Percentiles rank a stretch among this genome's conserved stretches.
These are phyloP conservation scores for Chaetoceros muelleri DNA, from an alignment of 108 stramenopile genomes.

Conservation along the genomic window DNA sequence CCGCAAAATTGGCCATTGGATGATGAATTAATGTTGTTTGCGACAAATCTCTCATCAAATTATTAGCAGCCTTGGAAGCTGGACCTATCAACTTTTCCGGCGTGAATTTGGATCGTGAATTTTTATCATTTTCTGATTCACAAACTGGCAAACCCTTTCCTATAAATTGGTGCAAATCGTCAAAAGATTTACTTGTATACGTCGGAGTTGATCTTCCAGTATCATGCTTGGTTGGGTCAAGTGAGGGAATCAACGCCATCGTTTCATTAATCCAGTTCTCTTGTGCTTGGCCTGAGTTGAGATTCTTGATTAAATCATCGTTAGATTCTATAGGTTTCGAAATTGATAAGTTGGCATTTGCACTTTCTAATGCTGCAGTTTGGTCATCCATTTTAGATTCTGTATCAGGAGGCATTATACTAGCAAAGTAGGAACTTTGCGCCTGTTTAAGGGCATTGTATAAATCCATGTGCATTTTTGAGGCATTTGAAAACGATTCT, in stretches of 20 bases:
- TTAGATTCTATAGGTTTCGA: too few relatives aligned
- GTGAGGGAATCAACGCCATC: neutral
- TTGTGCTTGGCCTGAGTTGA: neutral
- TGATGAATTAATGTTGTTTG: neutral
- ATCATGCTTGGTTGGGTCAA: neutral
- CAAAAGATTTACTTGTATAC: slow-evolving; percentile 35
- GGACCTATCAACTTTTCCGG: neutral
- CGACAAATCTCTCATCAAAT: neutral
- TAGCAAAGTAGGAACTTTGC: too few relatives aligned
- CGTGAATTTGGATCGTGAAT: neutral
- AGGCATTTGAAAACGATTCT: too few relatives aligned
- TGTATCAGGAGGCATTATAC: too few relatives aligned
- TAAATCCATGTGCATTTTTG: too few relatives aligned
- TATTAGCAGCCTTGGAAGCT: neutral
- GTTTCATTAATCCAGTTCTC: neutral
- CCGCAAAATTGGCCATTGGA: too few relatives aligned
- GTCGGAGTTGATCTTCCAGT: slow-evolving; percentile 9
- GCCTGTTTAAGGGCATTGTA: too few relatives aligned
- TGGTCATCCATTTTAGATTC: too few relatives aligned
- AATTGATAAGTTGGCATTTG: too few relatives aligned
- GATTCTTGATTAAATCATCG: too few relatives aligned
- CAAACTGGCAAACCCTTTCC: slow-evolving; percentile 10
- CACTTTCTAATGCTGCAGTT: too few relatives aligned
- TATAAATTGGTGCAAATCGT: slow-evolving; percentile 34
- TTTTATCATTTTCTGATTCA: slow-evolving; percentile 1